phyloP scores from a whole-genome alignment of 768 basidiomycete genomes.

The Lepiota brunneoincarnata region DNA sequence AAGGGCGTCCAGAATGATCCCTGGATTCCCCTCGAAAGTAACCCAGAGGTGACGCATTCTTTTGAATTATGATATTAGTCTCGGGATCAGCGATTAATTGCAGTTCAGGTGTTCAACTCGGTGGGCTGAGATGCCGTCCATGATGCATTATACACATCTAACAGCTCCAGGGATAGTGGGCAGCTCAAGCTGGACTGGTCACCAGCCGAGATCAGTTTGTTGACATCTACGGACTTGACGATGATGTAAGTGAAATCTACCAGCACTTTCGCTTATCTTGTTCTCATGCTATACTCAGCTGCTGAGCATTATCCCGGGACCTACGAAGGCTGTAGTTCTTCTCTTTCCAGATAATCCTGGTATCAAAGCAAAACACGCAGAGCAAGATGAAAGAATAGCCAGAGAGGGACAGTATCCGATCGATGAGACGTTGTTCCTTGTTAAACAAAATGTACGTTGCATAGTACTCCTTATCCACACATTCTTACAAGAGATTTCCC shows the following conservation, averaged over 20 bases:
- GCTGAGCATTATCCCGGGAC: conserved; percentile 64
- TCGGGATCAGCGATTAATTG: conserved; percentile 1
- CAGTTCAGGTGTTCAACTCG: conserved; percentile 43
- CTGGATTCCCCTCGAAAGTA: conserved; percentile 84
- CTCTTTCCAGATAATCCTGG: conserved; percentile 73
- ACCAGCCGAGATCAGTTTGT: conserved; percentile 49
- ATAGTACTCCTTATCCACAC: too few relatives aligned
- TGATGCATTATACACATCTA: not conserved
- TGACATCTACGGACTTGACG: conserved; percentile 74
- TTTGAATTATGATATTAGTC: not conserved
- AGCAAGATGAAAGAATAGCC: conserved; percentile 58
- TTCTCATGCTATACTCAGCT: conserved; percentile 39
- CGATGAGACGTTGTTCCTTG: conserved; percentile 74
- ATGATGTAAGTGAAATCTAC: conserved; percentile 43
- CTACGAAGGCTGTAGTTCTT: conserved; percentile 81
- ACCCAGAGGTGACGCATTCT: conserved; percentile 40
- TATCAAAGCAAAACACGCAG: conserved; percentile 41
- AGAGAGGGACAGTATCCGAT: conserved; percentile 42
- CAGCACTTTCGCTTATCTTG: not conserved
- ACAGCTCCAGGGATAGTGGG: conserved; percentile 46
- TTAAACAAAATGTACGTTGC: conserved; percentile 86
- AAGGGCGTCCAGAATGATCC: conserved; percentile 15
- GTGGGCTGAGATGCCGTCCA: conserved; percentile 26
- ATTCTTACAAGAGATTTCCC: too few relatives aligned
- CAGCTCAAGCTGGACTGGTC: conserved; percentile 62